These are phyloP conservation scores for Trichodelitschia bisporula DNA, from an alignment of 495 filamentous ascomycete species.

Conservation along the genomic window DNA sequence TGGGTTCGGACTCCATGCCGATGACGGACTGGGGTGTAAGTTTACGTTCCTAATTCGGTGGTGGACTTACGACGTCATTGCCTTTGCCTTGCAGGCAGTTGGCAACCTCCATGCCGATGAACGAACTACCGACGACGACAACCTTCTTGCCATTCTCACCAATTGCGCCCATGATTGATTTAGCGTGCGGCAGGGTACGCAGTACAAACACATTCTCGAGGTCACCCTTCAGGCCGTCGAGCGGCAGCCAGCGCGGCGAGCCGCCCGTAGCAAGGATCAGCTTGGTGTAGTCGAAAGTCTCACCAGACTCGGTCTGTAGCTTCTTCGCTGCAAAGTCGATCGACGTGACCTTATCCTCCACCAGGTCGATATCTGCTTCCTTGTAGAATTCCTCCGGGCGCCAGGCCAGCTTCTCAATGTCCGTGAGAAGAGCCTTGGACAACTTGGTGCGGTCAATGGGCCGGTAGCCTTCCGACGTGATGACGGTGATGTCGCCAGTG, in stretches of 20 bases:
- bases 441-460: slow-evolving; percentile 90
- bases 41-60: no score
- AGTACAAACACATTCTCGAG: slow-evolving; percentile 70
- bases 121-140: slow-evolving; percentile 72
- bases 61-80: no score
- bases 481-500: slow-evolving; percentile 55
- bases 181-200: slow-evolving; percentile 45
- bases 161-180: slow-evolving; percentile 49
- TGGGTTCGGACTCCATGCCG: slow-evolving; percentile 70
- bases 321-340: slow-evolving; percentile 54
- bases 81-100: slow-evolving; percentile 46
- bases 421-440: slow-evolving; percentile 79
- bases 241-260: slow-evolving; percentile 46
- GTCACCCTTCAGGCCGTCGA: slow-evolving; percentile 60
- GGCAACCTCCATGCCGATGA: slow-evolving; percentile 92
- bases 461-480: slow-evolving; percentile 60
- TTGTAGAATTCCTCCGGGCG: slow-evolving; percentile 55
- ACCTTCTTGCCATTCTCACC: slow-evolving; percentile 72
- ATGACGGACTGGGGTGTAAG: no score
- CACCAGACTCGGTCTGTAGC: slow-evolving; percentile 46
- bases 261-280: slow-evolving; percentile 78
- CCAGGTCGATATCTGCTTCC: slow-evolving; percentile 41
- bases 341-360: slow-evolving; percentile 47
- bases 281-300: slow-evolving; percentile 54
- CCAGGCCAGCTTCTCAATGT: slow-evolving; percentile 50